Evolutionary conservation across 78 protist genomes (phyloP), one percentile per base, ranked within the genome.

Genomic region (Dictyostelium intermedium): DNA sequence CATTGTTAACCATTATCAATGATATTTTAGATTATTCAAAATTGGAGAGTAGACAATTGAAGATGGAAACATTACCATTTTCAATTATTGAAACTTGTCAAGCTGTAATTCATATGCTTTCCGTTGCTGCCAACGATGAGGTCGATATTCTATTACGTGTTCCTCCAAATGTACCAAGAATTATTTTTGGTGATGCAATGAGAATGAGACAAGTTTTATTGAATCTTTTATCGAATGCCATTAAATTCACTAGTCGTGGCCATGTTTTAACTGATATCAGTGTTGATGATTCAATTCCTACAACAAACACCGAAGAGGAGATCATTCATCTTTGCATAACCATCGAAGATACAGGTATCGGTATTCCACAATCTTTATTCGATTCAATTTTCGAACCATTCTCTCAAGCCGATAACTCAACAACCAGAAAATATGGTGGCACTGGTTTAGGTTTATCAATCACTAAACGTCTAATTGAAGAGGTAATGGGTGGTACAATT

Each of bases 391-490:
- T 81, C 43, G 87, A 83, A 41, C 91, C 91, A 35, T 92, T 83
- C 56, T 78, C 89, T 0, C 92, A 93, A 83, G 96, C 92, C 13
- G 94, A 93, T 34, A 93, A 83, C 37, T 78, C 89, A 8, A 84
- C 92, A 23, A 85, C 96, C 6, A 85, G 96, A 70, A 87, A 84
- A 79, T 93, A 93, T 50, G 96, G 96, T 43, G 96, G 96, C 3
- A 93, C 96, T 16, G 96, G 96, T 60, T 27, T 93, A 4, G 96
- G 96, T 27, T 60, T 93, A 20, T 82, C 93, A 41, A 93, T 93
- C n/a, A 83, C 89, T 13, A 83, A 85, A 77, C 82, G 92, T 32
- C 30, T 92, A 9, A 82, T 91, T 30, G 95, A 87, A 43, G 96
- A 92, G 20, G 87, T 92, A 14, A 92, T 92, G 96, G 91, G 96